Evolutionary conservation across 768 basidiomycete species (phyloP).

Genomic region (Mycena rebaudengoi): DNA sequence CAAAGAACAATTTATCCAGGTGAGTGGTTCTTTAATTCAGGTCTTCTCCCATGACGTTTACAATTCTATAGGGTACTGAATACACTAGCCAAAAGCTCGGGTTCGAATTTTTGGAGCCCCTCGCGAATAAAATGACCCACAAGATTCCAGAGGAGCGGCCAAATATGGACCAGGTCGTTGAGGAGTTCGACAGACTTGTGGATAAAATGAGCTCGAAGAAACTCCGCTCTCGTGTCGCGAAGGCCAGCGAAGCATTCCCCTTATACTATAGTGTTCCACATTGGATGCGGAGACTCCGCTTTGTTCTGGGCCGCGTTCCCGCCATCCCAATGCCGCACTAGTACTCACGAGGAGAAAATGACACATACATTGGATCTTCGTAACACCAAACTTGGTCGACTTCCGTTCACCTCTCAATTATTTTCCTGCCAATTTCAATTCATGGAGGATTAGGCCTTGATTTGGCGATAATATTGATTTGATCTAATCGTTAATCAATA

Average conservation of each 20-base stretch:
- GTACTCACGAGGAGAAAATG: too few species aligned
- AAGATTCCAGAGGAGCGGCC: conserved; percentile 43
- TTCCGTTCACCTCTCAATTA: too few species aligned
- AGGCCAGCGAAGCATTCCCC: conserved; percentile 15
- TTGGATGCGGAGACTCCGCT: conserved; percentile 35
- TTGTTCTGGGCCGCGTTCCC: conserved; percentile 25
- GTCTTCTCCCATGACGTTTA: too few species aligned
- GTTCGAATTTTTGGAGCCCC: conserved; percentile 30
- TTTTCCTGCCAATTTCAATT: too few species aligned
- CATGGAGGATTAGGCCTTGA: too few species aligned
- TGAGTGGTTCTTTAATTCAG: not conserved
- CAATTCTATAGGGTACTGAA: conserved; percentile 3
- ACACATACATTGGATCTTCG: too few species aligned
- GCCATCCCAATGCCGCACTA: conserved; percentile 29
- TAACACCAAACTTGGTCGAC: too few species aligned
- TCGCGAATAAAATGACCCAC: conserved; percentile 29
- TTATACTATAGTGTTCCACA: conserved; percentile 22
- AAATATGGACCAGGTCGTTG: conserved; percentile 42
- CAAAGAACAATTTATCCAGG: conserved; percentile 26
- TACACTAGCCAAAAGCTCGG: conserved; percentile 6
- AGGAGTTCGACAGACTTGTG: conserved; percentile 30
- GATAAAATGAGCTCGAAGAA: conserved; percentile 27
- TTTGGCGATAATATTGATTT: too few species aligned
- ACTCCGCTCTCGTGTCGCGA: conserved; percentile 40
- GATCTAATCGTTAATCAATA: too few species aligned